phyloP scores from a whole-genome alignment of 495 filamentous ascomycete genomes.

The Penicillium cosmopolitanum region DNA sequence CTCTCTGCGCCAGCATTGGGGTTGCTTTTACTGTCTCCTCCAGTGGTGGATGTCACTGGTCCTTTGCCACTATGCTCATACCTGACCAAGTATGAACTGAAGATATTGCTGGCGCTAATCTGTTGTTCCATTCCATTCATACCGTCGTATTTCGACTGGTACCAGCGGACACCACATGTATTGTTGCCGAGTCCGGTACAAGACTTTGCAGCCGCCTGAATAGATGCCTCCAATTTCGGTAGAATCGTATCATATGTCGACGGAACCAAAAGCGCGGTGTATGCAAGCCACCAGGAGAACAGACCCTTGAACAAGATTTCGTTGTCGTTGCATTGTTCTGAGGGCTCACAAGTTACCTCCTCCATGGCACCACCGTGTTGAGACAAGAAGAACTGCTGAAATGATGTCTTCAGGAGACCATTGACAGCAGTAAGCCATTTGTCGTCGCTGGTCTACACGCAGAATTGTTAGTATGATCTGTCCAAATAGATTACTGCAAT shows the following conservation, averaged over 20 bases:
- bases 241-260: conserved; percentile 66
- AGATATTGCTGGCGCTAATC: conserved; percentile 59
- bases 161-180: conserved; percentile 79
- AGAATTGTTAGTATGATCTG: conserved; percentile 25
- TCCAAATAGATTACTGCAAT: not conserved
- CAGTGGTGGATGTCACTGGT: conserved; percentile 20
- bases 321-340: conserved; percentile 65
- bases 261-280: conserved; percentile 64
- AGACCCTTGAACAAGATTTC: conserved; percentile 83
- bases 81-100: conserved; percentile 41
- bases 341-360: conserved; percentile 69
- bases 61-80: conserved; percentile 24
- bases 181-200: conserved; percentile 65
- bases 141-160: conserved; percentile 62
- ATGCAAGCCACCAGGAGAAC: conserved; percentile 74
- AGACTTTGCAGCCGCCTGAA: conserved; percentile 66
- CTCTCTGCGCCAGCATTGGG: conserved; percentile 14
- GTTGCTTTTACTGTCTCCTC: conserved; percentile 29
- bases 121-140: conserved; percentile 59
- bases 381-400: conserved; percentile 52
- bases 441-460: conserved; percentile 22
- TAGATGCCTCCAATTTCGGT: conserved; percentile 66
- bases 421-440: conserved; percentile 57
- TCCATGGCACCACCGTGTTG: conserved; percentile 51
- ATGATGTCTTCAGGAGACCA: conserved; percentile 56